Conservation (phyloP, 2,329 filamentous ascomycete species). For the Didymella lethalis region DNA sequence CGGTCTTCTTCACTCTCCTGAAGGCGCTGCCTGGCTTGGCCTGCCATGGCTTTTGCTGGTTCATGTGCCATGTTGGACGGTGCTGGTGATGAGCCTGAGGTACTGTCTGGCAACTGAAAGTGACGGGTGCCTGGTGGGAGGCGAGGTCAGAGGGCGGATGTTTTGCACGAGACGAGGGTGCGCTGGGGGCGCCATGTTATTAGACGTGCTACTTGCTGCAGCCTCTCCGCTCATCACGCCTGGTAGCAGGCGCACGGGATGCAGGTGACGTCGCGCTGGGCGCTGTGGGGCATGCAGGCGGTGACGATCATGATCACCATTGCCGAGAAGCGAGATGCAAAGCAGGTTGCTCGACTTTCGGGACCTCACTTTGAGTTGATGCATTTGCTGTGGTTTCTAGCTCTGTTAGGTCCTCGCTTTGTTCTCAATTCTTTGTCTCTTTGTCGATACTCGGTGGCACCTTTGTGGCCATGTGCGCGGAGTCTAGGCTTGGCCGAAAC, state of each 20-base stretch:
- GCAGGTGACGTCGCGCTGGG: conserved; percentile 28
- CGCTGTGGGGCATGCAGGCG: conserved; percentile 21
- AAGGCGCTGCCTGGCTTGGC: conserved; percentile 39
- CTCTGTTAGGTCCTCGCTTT: not conserved
- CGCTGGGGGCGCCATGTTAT: conserved; percentile 28
- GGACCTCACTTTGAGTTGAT: not conserved
- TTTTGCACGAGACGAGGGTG: conserved; percentile 44
- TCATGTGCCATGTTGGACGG: conserved; percentile 29
- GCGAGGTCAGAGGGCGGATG: conserved; percentile 45
- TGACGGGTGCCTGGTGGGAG: conserved; percentile 33
- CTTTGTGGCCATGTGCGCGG: not conserved
- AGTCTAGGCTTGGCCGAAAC: conserved; percentile 3
- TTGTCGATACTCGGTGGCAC: not conserved
- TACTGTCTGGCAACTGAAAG: conserved; percentile 19
- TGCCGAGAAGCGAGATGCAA: conserved; percentile 22
- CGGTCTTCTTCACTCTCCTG: conserved; percentile 47
- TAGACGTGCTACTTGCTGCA: conserved; percentile 30
- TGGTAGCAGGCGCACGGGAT: conserved; percentile 14
- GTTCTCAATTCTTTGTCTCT: not conserved
- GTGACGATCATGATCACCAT: conserved; percentile 20
- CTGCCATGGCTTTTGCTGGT: conserved; percentile 29
- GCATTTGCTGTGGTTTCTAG: not conserved
- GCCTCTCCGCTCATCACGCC: conserved; percentile 25
- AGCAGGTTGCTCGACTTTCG: conserved; percentile 4
- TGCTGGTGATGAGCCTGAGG: conserved; percentile 19